A percentile compares a stretch with the other conserved stretches of the same genome.
phyloP scores from a whole-genome alignment of 805 yeast species.

The Hanseniaspora taiwanica region DNA sequence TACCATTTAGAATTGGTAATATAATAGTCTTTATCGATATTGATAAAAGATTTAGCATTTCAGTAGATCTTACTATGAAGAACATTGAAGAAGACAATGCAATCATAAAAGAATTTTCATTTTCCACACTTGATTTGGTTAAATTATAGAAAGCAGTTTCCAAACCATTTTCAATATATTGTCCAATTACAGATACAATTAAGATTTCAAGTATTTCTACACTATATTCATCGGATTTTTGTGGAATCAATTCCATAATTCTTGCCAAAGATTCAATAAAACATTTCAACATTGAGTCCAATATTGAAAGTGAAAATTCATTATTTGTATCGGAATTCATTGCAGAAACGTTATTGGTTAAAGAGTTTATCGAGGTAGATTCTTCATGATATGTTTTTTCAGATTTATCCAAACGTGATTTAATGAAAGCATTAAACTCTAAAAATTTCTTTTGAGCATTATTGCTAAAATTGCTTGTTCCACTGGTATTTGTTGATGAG shows the following conservation, averaged over 20 bases:
- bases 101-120: constrained; percentile 1
- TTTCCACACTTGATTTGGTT: constrained; percentile 29
- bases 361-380: background rate
- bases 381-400: too few species aligned
- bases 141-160: constrained; percentile 50
- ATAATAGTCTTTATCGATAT: constrained; percentile 63
- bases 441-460: background rate
- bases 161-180: constrained; percentile 61
- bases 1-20: constrained; percentile 55
- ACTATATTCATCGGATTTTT: constrained; percentile 46
- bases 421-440: background rate
- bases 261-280: constrained; percentile 70
- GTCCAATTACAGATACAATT: constrained; percentile 55
- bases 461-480: background rate
- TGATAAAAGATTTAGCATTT: constrained; percentile 51
- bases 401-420: constrained; percentile 1
- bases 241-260: constrained; percentile 57
- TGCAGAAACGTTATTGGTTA: background rate
- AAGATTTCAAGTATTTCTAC: constrained; percentile 57
- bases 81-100: constrained; percentile 32
- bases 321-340: constrained; percentile 19
- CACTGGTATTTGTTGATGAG: background rate
- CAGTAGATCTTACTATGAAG: constrained; percentile 40
- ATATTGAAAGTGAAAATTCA: constrained; percentile 28
- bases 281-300: constrained; percentile 54